Conservation (phyloP, 2,329 filamentous ascomycete genomes). For the Hypomyces rosellus region DNA sequence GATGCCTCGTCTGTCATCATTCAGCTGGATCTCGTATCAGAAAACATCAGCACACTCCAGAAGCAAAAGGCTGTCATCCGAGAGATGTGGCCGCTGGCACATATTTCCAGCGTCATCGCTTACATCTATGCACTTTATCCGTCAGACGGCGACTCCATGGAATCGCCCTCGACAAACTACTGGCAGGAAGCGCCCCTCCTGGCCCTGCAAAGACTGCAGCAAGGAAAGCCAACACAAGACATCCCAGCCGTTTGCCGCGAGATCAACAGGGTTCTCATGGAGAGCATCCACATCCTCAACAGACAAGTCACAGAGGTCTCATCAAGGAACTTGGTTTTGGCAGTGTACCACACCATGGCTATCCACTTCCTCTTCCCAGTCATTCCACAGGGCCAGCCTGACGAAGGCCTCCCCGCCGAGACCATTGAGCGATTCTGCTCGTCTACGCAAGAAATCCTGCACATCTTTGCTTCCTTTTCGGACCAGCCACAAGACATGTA, state of each 20-base stretch:
- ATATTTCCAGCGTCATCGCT: constrained; percentile 26
- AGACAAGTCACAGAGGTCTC: constrained; percentile 18
- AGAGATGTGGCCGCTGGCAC: constrained; percentile 30
- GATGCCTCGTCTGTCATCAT: constrained; percentile 25
- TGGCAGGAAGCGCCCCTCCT: constrained; percentile 19
- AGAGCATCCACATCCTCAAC: constrained; percentile 20
- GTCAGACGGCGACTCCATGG: constrained; percentile 11
- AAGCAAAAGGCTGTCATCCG: constrained; percentile 28
- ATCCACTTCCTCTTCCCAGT: constrained; percentile 28
- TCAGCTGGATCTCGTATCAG: constrained; percentile 29
- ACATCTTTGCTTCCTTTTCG: constrained; percentile 16
- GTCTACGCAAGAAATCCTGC: constrained; percentile 23
- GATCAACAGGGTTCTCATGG: constrained; percentile 21
- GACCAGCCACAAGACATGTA: constrained; percentile 19
- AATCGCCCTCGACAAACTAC: constrained; percentile 13
- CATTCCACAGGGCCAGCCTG: constrained; percentile 11
- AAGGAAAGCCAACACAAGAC: constrained; percentile 16
- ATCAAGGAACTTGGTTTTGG: constrained; percentile 22
- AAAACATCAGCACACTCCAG: constrained; percentile 31
- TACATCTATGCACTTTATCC: constrained; percentile 23
- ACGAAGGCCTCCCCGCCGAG: constrained; percentile 18
- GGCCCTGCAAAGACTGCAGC: constrained; percentile 17
- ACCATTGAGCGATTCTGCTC: constrained; percentile 23
- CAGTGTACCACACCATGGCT: constrained; percentile 28
- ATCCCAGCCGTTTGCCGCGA: constrained; percentile 21